phyloP scores from a whole-genome alignment of 2,329 filamentous ascomycete species.

The Aquanectria penicillioides region DNA sequence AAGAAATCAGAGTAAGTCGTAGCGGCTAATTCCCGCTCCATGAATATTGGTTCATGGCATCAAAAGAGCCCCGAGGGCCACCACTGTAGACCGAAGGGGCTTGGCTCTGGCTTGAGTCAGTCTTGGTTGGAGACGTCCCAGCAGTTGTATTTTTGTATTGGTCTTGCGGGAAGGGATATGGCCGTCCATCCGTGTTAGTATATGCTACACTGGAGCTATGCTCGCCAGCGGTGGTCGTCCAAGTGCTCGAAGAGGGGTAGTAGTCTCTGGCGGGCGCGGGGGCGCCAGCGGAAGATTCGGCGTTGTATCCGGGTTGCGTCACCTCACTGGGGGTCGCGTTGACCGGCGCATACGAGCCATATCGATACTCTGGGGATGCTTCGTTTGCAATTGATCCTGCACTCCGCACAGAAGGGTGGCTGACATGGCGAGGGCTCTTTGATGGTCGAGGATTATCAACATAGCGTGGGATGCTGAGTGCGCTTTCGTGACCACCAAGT shows the following conservation, averaged over 20 bases:
- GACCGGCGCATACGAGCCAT: conserved; percentile 55
- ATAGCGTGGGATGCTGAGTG: conserved; percentile 65
- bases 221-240: conserved; percentile 63
- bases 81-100: conserved; percentile 53
- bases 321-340: conserved; percentile 45
- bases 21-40: conserved; percentile 60
- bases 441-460: conserved; percentile 65
- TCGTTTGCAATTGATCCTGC: conserved; percentile 60
- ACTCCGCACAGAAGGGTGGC: conserved; percentile 64
- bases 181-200: conserved; percentile 55
- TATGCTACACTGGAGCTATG: conserved; percentile 57
- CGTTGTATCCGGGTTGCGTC: conserved; percentile 43
- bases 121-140: conserved; percentile 43
- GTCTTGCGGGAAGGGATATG: conserved; percentile 60
- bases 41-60: conserved; percentile 65
- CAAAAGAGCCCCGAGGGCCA: conserved; percentile 55
- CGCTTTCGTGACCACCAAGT: conserved; percentile 53
- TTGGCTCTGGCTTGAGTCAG: conserved; percentile 51
- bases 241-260: conserved; percentile 61
- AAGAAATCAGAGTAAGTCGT: neutral
- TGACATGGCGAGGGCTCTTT: conserved; percentile 66
- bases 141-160: conserved; percentile 54
- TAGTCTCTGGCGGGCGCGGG: conserved; percentile 58
- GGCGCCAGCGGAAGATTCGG: conserved; percentile 43
- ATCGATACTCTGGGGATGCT: conserved; percentile 65